These are phyloP conservation scores for Carex myosuroides DNA, from an alignment of 176 grass and related monocot species.

Conservation along the genomic window DNA sequence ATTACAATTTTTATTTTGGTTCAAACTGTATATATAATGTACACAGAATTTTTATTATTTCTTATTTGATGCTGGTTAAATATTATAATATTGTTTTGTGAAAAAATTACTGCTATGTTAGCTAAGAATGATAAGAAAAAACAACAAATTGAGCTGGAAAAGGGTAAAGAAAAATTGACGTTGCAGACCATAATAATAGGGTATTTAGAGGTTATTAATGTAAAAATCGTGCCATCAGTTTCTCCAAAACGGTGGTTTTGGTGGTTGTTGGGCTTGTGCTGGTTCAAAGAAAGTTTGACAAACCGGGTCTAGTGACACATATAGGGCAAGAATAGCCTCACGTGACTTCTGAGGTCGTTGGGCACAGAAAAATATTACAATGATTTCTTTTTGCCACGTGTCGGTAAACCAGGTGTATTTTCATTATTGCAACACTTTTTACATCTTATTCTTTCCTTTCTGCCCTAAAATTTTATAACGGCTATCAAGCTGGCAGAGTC, in stretches of 20 bases:
- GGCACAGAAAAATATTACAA: slow-evolving; percentile 3
- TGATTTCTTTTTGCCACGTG: neutral
- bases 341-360: neutral
- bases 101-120: neutral
- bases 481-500: neutral
- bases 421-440: neutral
- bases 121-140: neutral
- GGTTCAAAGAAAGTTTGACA: neutral
- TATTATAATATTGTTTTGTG: neutral
- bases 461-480: neutral
- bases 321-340: neutral
- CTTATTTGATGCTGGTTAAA: neutral
- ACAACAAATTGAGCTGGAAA: neutral
- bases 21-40: neutral
- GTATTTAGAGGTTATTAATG: neutral
- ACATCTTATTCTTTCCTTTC: too few species aligned
- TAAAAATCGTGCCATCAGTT: neutral
- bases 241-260: slow-evolving; percentile 6
- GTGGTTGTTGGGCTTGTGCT: slow-evolving; percentile 1
- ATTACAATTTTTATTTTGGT: neutral
- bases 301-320: neutral
- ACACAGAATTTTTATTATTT: neutral
- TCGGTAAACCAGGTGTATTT: neutral
- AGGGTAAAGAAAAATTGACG: neutral
- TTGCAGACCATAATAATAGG: neutral